Conservation (phyloP, 2,329 filamentous ascomycete genomes). For the Colletotrichum lentis region DNA sequence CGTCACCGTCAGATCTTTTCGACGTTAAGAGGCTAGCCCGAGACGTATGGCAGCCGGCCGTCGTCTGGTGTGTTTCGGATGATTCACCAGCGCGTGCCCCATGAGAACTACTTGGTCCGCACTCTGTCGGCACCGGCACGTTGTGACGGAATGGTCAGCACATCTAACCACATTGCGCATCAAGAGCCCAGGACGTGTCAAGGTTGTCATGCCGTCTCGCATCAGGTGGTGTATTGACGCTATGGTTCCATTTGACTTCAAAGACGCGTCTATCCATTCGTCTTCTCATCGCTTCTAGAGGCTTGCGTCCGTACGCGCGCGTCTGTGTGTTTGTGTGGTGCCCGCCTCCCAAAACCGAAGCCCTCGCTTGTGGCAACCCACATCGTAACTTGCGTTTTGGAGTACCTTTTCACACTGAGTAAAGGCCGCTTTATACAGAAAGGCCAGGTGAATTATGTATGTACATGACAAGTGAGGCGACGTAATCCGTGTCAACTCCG, state of each 20-base stretch:
- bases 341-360: slow-evolving; percentile 7
- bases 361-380: slow-evolving; percentile 7
- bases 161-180: background rate
- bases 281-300: background rate
- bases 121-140: background rate
- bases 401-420: background rate
- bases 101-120: background rate
- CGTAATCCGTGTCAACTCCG: slow-evolving; percentile 19
- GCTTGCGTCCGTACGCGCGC: background rate
- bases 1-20: background rate
- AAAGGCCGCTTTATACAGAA: slow-evolving; percentile 22
- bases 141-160: background rate
- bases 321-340: background rate
- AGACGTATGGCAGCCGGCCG: background rate
- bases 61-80: background rate
- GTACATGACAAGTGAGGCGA: slow-evolving; percentile 14
- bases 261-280: slow-evolving; percentile 6
- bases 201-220: background rate
- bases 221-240: slow-evolving; percentile 16
- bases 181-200: background rate
- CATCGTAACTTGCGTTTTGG: background rate
- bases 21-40: background rate
- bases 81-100: background rate
- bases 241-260: background rate
- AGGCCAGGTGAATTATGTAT: slow-evolving; percentile 9